Conservation (phyloP, 2,329 filamentous ascomycete genomes). For the Colletotrichum higginsianum region DNA sequence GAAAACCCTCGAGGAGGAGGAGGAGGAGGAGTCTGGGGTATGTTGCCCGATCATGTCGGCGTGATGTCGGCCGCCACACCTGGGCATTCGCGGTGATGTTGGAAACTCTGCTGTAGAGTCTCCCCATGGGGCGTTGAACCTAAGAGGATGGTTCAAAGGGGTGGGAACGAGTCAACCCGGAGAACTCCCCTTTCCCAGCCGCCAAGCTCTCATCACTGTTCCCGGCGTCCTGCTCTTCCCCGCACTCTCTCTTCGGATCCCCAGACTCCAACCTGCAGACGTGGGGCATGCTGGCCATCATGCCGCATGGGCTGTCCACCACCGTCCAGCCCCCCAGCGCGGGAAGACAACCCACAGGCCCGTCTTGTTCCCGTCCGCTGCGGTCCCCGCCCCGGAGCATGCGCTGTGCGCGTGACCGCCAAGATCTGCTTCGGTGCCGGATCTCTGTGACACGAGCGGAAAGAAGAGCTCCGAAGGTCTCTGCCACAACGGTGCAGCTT, state of each 20-base stretch:
- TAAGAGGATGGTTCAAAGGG: too few species aligned
- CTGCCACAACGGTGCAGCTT: background rate
- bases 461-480: background rate
- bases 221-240: background rate
- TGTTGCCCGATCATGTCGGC: background rate
- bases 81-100: background rate
- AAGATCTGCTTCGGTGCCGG: background rate
- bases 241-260: conserved; percentile 1
- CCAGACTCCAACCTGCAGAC: too few species aligned
- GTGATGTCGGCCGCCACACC: background rate
- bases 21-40: background rate
- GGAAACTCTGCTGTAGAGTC: background rate
- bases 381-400: background rate
- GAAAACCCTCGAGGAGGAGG: background rate
- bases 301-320: conserved; percentile 2
- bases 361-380: background rate
- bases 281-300: background rate
- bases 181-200: conserved; percentile 8
- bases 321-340: background rate
- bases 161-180: background rate
- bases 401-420: background rate
- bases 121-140: background rate
- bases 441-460: background rate
- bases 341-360: background rate
- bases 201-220: background rate